Percentiles rank a stretch among this genome's conserved stretches.
These are phyloP conservation scores for Agrocybe praecox DNA, from an alignment of 768 basidiomycete genomes.

Conservation along the genomic window DNA sequence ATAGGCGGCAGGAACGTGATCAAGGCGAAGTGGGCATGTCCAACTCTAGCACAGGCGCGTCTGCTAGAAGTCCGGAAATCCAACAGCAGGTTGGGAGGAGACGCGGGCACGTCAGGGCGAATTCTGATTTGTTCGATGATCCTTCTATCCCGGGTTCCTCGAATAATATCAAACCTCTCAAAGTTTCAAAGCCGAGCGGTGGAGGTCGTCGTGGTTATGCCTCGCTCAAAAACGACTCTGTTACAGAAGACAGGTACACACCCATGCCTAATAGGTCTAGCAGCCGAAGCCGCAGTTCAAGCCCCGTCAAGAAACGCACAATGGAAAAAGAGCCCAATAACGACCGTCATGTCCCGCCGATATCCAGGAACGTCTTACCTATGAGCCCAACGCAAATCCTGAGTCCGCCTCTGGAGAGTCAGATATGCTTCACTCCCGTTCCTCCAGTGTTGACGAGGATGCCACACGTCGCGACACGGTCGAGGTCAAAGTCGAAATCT, in stretches of 20 bases:
- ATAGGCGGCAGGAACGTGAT: background rate
- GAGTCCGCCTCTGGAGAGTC: slow-evolving; percentile 57
- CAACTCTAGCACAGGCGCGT: background rate
- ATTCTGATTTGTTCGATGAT: slow-evolving; percentile 26
- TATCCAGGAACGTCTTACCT: slow-evolving; percentile 40
- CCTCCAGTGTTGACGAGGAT: slow-evolving; percentile 9
- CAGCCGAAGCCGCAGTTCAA: slow-evolving; percentile 22
- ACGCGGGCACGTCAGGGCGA: slow-evolving; percentile 22
- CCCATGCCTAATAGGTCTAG: slow-evolving; percentile 30
- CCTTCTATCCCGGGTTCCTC: background rate
- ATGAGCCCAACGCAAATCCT: slow-evolving; percentile 58
- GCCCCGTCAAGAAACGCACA: slow-evolving; percentile 18
- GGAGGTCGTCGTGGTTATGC: slow-evolving; percentile 11
- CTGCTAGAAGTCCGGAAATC: background rate
- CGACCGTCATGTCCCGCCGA: background rate
- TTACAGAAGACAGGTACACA: slow-evolving; percentile 40
- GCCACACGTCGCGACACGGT: background rate
- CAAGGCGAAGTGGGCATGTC: background rate
- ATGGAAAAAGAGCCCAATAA: background rate
- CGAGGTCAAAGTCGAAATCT: background rate
- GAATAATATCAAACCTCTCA: background rate
- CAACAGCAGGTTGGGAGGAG: slow-evolving; percentile 5
- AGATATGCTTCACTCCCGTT: slow-evolving; percentile 54
- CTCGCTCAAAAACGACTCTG: slow-evolving; percentile 8
- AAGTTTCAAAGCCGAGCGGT: background rate